Base-by-base conservation (phyloP, 2,329 filamentous ascomycete genomes). In the Helotiales sp. region DNA sequence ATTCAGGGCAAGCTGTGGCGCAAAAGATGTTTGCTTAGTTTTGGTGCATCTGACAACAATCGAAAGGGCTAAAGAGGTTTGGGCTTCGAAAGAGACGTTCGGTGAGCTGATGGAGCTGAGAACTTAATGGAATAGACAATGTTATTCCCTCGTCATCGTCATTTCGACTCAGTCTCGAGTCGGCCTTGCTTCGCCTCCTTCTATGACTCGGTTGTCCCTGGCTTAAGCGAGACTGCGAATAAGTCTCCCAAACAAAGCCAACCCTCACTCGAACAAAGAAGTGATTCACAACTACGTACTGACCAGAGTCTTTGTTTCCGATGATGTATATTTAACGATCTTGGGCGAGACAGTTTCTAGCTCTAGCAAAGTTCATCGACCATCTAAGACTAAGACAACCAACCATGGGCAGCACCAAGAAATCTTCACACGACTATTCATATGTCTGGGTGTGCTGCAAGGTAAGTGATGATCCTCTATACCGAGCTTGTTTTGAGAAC, bases 181-280 rank as follows among this genome's bases (percentile, higher is more conserved):
- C 54, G 40, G 54, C 54, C 54, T 26, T 57, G 30, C 54, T 57
- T 24, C 54, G 54, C 54, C 54, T 32, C 54, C 7, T 40, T 57
- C 24, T 22, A 11, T 57, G 54, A 57, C 30, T 57, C 20, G 32
- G 54, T 40, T 37, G 20, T 37, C 54, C 7, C 54, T 57, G 32
- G 54, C 54, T 57, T 57, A 57, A 37, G 30, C 54, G 30, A 40
- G 32, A 24, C 32, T 26, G 54, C 11, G 20, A 22, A 57, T 57
- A 32, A 57, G 54, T 32, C 20, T 40, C 54, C 54, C 30, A 57
- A 57, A 57, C 54, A 57, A 57, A 57, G 54, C 54, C 54, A 20
- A 17, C 15, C 34, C 3, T 10, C 15, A 22, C 3, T 10, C 13
- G 3, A 24, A 37, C 54, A 57, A 57, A 57, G 54, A 40, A 57